phyloP scores from a whole-genome alignment of 139 green algal genomes.

The Pleodorina starrii region DNA sequence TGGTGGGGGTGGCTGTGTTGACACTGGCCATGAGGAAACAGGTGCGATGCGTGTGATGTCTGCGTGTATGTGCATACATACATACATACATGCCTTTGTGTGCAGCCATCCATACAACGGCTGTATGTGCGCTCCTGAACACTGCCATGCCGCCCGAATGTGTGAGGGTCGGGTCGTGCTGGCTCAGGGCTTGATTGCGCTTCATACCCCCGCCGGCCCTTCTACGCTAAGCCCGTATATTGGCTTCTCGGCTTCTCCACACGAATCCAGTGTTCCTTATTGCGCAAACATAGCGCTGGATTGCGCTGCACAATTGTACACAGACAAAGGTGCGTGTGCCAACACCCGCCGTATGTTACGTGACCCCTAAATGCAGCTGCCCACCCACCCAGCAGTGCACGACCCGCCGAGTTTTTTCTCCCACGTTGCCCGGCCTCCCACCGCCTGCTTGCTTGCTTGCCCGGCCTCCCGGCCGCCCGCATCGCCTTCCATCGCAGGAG shows the following conservation, averaged over 20 bases:
- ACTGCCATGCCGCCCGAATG: background rate
- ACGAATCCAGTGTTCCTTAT: background rate
- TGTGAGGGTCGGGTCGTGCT: background rate
- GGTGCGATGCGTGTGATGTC: background rate
- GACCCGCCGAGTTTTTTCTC: background rate
- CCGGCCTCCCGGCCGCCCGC: background rate
- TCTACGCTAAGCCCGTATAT: background rate
- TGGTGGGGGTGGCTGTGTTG: background rate
- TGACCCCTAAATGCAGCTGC: background rate
- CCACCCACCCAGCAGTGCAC: background rate
- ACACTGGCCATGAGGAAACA: slow-evolving; percentile 22
- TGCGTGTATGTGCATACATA: background rate
- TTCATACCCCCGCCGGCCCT: background rate
- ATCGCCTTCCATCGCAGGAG: no score
- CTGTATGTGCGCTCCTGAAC: background rate
- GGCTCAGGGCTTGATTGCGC: no score
- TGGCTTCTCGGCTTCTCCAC: no score
- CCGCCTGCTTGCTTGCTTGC: background rate
- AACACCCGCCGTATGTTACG: background rate
- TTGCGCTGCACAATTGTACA: background rate
- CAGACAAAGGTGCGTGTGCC: background rate
- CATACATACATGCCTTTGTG: background rate
- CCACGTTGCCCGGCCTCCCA: background rate
- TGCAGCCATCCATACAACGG: background rate
- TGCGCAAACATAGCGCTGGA: background rate